Evolutionary conservation across 1,284 basidiomycete species (phyloP).

Genomic region (Naganishia sp.): DNA sequence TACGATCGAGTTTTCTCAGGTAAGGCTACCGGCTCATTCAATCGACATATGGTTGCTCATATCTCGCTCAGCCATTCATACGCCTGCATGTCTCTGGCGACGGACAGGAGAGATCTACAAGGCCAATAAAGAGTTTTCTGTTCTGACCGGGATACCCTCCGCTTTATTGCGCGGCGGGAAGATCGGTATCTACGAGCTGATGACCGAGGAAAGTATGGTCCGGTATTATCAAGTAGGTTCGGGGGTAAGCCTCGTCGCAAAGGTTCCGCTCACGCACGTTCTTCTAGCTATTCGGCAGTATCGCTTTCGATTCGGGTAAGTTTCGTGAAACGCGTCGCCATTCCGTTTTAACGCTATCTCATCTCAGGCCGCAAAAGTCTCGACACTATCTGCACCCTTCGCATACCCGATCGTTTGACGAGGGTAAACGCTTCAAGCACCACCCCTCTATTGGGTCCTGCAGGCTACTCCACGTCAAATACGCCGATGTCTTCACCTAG

Average conservation of each 20-base stretch:
- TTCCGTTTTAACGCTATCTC: conserved; percentile 30
- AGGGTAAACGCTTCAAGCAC: conserved; percentile 16
- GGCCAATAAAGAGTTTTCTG: conserved; percentile 76
- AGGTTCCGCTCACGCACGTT: neutral
- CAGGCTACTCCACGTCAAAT: conserved; percentile 17
- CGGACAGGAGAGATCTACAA: conserved; percentile 98
- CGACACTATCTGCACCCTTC: conserved; percentile 86
- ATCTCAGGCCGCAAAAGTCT: conserved; percentile 67
- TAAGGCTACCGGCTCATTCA: conserved; percentile 33
- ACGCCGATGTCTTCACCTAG: conserved; percentile 25
- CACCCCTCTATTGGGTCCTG: conserved; percentile 29
- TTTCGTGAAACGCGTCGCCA: conserved; percentile 52
- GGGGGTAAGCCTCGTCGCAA: neutral
- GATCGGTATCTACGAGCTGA: conserved; percentile 94
- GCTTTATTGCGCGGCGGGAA: conserved; percentile 61
- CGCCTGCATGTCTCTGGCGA: conserved; percentile 95
- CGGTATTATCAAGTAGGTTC: conserved; percentile 90
- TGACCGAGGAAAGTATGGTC: conserved; percentile 93
- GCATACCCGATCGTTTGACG: conserved; percentile 61
- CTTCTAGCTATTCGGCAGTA: conserved; percentile 70
- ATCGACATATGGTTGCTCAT: neutral
- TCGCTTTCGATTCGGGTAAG: conserved; percentile 76
- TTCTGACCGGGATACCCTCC: conserved; percentile 46
- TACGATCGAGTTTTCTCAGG: conserved; percentile 90
- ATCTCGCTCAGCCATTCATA: conserved; percentile 70